These are phyloP conservation scores for Fomitopsis serialis DNA, from an alignment of 768 basidiomycete species.

Conservation along the genomic window DNA sequence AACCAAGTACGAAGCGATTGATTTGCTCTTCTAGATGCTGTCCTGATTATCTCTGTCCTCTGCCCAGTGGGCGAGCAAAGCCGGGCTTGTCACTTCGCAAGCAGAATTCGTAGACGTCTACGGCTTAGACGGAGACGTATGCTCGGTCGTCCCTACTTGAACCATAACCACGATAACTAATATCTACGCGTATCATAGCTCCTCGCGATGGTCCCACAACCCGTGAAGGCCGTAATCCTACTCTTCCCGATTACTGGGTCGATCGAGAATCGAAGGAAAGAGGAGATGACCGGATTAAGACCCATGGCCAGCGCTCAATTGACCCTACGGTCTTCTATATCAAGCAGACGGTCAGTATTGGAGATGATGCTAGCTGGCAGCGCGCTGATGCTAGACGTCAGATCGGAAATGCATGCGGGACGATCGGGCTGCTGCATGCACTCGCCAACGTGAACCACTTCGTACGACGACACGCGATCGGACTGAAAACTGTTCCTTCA, in stretches of 20 bases:
- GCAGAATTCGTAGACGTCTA: slow-evolving; percentile 66
- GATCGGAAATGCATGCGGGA: slow-evolving; percentile 29
- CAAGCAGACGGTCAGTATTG: slow-evolving; percentile 71
- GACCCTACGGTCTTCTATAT: slow-evolving; percentile 78
- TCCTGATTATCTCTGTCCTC: neutral
- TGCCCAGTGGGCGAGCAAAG: slow-evolving; percentile 64
- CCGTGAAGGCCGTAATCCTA: slow-evolving; percentile 79
- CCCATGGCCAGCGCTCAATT: slow-evolving; percentile 39
- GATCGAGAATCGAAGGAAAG: slow-evolving; percentile 42
- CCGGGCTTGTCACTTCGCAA: slow-evolving; percentile 48
- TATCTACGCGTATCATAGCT: slow-evolving; percentile 38
- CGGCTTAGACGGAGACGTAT: slow-evolving; percentile 64
- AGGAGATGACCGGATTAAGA: slow-evolving; percentile 50
- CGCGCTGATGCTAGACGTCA: slow-evolving; percentile 3
- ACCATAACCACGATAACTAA: too few species aligned
- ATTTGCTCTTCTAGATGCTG: neutral
- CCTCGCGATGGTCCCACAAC: slow-evolving; percentile 61
- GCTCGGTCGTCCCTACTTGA: slow-evolving; percentile 6
- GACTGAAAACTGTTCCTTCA: slow-evolving; percentile 26
- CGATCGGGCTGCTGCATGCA: slow-evolving; percentile 30
- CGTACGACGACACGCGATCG: too few species aligned
- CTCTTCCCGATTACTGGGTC: slow-evolving; percentile 70
- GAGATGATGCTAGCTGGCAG: neutral
- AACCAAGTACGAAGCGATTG: slow-evolving; percentile 21
- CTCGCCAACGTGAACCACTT: slow-evolving; percentile 71